Evolutionary conservation across 345 rosid species (phyloP).

Genomic region (Eucalyptus polyanthemos): DNA sequence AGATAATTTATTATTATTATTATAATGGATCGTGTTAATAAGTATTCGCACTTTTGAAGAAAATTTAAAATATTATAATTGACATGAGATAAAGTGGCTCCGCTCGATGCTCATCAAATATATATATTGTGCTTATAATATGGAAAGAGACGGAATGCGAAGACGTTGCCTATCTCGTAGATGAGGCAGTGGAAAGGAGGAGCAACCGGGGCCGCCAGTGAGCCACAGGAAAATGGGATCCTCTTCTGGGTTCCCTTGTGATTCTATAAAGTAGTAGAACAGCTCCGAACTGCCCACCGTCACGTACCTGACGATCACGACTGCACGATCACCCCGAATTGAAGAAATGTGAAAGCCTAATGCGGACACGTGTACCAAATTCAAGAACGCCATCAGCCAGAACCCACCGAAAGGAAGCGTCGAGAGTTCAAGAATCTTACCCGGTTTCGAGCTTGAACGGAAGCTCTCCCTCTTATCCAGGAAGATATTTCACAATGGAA

Average conservation of each 20-base stretch:
- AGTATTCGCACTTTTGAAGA: background rate
- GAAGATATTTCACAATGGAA: slow-evolving; percentile 2
- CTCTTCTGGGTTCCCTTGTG: slow-evolving; percentile 8
- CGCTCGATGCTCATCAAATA: background rate
- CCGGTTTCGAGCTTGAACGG: slow-evolving; percentile 27
- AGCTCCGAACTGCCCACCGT: slow-evolving; percentile 1
- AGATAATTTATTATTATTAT: background rate
- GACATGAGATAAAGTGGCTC: background rate
- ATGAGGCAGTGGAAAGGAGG: slow-evolving; percentile 12
- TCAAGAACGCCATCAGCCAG: background rate
- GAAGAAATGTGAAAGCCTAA: no score
- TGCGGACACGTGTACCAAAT: no score
- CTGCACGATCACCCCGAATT: background rate
- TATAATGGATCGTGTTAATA: background rate
- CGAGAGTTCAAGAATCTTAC: background rate
- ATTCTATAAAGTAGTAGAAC: slow-evolving; percentile 11
- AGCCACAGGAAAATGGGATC: slow-evolving; percentile 26
- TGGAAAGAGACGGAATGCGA: background rate
- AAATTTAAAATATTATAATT: background rate
- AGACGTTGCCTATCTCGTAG: slow-evolving; percentile 10
- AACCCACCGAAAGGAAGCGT: background rate
- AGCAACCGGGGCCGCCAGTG: slow-evolving; percentile 27
- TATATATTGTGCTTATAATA: background rate
- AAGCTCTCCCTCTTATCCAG: slow-evolving; percentile 15
- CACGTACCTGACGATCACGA: background rate